These are phyloP conservation scores for Ganoderma leucocontextum DNA, from an alignment of 1,284 basidiomycete genomes.

Conservation along the genomic window DNA sequence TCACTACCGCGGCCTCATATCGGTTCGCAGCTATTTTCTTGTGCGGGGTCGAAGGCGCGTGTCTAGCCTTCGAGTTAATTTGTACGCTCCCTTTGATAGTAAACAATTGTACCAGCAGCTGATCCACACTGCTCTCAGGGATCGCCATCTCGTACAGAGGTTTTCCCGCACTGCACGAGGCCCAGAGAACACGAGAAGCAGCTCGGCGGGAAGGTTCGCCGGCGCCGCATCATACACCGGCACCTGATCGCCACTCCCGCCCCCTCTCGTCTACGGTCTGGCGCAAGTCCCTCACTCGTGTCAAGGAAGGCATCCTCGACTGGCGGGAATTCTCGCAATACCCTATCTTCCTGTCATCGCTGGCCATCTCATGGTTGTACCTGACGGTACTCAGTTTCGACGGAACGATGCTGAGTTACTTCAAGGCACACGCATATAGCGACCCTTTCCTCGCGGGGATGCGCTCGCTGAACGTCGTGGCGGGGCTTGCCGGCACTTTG, in stretches of 20 bases:
- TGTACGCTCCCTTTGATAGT: constrained; percentile 31
- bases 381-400: constrained; percentile 54
- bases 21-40: constrained; percentile 44
- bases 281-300: background rate
- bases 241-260: background rate
- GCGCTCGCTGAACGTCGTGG: constrained; percentile 55
- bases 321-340: constrained; percentile 55
- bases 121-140: constrained; percentile 28
- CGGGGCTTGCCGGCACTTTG: constrained; percentile 56
- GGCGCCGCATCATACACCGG: background rate
- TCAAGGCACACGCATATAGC: constrained; percentile 53
- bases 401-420: constrained; percentile 57
- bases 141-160: constrained; percentile 45
- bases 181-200: constrained; percentile 31
- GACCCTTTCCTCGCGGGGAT: constrained; percentile 64
- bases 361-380: constrained; percentile 60
- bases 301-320: constrained; percentile 38
- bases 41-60: constrained; percentile 42
- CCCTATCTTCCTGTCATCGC: constrained; percentile 54
- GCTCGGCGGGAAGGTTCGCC: constrained; percentile 1
- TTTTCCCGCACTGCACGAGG: constrained; percentile 43
- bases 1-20: constrained; percentile 49
- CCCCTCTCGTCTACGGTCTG: background rate
- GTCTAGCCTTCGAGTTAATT: constrained; percentile 45
- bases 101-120: background rate